A percentile compares a stretch with the other conserved stretches of the same genome.
Evolutionary conservation across 78 protist genomes (phyloP).

Genomic region (Dictyostelium citrinum): DNA sequence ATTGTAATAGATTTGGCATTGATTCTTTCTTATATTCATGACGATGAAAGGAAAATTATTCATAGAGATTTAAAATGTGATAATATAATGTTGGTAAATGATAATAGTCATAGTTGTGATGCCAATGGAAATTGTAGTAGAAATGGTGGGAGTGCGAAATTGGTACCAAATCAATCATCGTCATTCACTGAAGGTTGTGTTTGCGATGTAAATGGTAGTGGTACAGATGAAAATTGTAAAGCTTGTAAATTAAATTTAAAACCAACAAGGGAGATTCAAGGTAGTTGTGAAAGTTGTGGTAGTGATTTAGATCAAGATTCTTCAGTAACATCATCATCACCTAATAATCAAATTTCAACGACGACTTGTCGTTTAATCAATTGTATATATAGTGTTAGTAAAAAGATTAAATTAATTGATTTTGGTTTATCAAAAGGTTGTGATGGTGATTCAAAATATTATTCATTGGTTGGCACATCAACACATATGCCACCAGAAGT

Average conservation of each 20-base stretch:
- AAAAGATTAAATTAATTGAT: slow-evolving; percentile 79
- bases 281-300: slow-evolving; percentile 1
- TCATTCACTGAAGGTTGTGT: background rate
- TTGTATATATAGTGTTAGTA: background rate
- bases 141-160: background rate
- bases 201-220: background rate
- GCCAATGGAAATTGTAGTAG: background rate
- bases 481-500: slow-evolving; percentile 91
- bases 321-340: background rate
- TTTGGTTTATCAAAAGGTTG: slow-evolving; percentile 71
- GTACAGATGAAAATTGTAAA: background rate
- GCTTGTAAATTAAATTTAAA: background rate
- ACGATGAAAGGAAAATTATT: slow-evolving; percentile 20
- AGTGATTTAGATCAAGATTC: background rate
- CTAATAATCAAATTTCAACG: background rate
- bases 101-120: slow-evolving; percentile 71
- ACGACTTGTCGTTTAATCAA: background rate
- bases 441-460: background rate
- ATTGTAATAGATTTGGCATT: background rate
- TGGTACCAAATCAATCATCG: background rate
- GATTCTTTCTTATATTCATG: background rate
- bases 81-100: slow-evolving; percentile 89
- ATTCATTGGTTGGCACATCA: slow-evolving; percentile 84
- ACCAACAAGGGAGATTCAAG: background rate
- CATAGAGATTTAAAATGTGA: slow-evolving; percentile 86